phyloP scores from a whole-genome alignment of 176 grass and related monocot species.

The Tillandsia fasciculata region DNA sequence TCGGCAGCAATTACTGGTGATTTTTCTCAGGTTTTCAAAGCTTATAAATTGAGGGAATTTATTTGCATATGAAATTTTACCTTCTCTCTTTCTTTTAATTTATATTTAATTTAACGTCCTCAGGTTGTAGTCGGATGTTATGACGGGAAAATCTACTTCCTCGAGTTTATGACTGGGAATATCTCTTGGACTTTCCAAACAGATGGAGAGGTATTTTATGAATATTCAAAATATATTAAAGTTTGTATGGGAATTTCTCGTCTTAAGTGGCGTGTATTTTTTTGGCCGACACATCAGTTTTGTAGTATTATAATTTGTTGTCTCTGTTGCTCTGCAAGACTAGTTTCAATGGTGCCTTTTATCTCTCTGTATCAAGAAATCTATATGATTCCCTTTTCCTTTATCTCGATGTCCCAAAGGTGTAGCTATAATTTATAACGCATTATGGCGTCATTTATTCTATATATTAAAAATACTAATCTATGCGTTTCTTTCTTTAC shows the following conservation, averaged over 20 bases:
- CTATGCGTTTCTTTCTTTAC: not conserved
- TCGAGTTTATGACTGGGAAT: conserved; percentile 54
- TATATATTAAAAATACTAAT: not conserved
- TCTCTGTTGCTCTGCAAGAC: not conserved
- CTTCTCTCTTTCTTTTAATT: not conserved
- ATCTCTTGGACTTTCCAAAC: conserved; percentile 66
- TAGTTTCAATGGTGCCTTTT: not conserved
- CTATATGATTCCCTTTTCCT: not conserved
- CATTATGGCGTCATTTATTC: too few relatives aligned
- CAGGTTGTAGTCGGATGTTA: conserved; percentile 94
- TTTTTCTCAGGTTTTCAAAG: conserved; percentile 56
- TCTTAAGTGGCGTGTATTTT: too few relatives aligned
- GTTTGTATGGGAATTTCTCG: too few relatives aligned
- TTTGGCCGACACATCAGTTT: too few relatives aligned
- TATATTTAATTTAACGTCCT: conserved; percentile 19
- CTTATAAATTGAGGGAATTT: not conserved
- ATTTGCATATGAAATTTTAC: not conserved
- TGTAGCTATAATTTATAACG: too few relatives aligned
- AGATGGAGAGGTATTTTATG: conserved; percentile 53
- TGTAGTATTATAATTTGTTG: not conserved
- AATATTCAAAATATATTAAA: too few relatives aligned
- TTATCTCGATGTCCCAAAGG: too few relatives aligned
- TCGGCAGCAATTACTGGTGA: conserved; percentile 66
- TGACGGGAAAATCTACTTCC: conserved; percentile 88
- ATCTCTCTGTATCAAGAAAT: not conserved